phyloP scores from a whole-genome alignment of 192 early-diverging fungal genomes.

The Thamnidium elegans region DNA sequence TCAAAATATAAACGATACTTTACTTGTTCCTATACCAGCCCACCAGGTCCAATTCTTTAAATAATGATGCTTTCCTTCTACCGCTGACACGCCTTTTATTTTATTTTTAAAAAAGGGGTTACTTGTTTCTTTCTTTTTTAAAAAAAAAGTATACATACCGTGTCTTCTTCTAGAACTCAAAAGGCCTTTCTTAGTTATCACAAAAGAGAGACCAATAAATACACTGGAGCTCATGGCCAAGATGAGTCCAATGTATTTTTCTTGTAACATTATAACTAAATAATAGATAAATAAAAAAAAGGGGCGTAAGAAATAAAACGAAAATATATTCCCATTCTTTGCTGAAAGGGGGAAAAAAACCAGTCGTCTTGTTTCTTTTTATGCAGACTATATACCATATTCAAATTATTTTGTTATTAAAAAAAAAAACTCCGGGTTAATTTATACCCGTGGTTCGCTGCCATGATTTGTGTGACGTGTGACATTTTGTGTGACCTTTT shows the following conservation, averaged over 20 bases:
- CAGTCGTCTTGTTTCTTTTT: too few relatives aligned
- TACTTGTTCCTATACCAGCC: constrained; percentile 84
- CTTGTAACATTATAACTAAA: constrained; percentile 53
- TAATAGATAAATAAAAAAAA: neutral
- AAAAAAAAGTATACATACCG: constrained; percentile 28
- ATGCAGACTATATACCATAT: too few relatives aligned
- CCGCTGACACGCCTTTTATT: constrained; percentile 63
- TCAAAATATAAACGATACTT: constrained; percentile 12
- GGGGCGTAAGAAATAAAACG: too few relatives aligned
- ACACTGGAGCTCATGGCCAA: constrained; percentile 84
- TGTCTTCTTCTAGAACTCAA: constrained; percentile 68
- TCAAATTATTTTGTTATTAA: too few relatives aligned
- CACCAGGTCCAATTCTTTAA: constrained; percentile 89
- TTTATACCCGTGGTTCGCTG: too few relatives aligned
- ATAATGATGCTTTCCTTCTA: constrained; percentile 72
- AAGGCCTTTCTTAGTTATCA: constrained; percentile 92
- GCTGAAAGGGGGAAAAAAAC: too few relatives aligned
- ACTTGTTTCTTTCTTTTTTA: neutral
- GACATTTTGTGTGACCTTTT: too few relatives aligned
- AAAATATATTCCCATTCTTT: too few relatives aligned
- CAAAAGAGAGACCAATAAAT: constrained; percentile 88
- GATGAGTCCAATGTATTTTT: constrained; percentile 83
- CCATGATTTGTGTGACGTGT: too few relatives aligned
- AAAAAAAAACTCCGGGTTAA: too few relatives aligned
- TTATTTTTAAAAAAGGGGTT: constrained; percentile 11